These are phyloP conservation scores for Gautieria morchelliformis DNA, from an alignment of 768 basidiomycete genomes.

Conservation along the genomic window DNA sequence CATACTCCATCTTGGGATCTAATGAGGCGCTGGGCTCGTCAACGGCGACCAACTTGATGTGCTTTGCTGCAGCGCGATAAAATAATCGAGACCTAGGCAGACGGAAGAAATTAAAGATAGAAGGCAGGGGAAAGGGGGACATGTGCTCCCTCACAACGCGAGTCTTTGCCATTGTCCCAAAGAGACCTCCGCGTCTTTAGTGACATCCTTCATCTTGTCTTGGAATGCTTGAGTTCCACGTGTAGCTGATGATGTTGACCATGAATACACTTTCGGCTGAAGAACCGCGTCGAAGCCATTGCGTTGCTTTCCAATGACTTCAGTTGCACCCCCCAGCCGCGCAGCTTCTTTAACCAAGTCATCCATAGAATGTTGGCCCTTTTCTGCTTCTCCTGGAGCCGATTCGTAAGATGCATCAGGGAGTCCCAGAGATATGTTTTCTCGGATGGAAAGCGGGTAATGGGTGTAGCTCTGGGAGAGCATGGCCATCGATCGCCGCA, in stretches of 20 bases:
- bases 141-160: slow-evolving; percentile 21
- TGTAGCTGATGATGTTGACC: slow-evolving; percentile 20
- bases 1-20: too few relatives aligned
- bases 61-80: slow-evolving; percentile 29
- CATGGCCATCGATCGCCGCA: too few relatives aligned
- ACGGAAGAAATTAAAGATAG: too few relatives aligned
- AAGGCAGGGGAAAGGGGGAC: slow-evolving; percentile 33
- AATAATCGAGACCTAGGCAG: too few relatives aligned
- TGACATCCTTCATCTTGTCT: too few relatives aligned
- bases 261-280: slow-evolving; percentile 17
- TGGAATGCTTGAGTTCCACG: slow-evolving; percentile 11
- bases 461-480: too few relatives aligned
- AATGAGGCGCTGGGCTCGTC: too few relatives aligned
- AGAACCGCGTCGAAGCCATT: too few relatives aligned
- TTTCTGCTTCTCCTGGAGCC: not conserved
- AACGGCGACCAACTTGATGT: slow-evolving; percentile 36
- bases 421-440: slow-evolving; percentile 24
- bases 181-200: slow-evolving; percentile 18
- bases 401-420: not conserved
- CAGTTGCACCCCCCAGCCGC: slow-evolving; percentile 31
- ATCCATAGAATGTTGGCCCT: not conserved
- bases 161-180: too few relatives aligned
- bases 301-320: slow-evolving; percentile 32
- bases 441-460: too few relatives aligned
- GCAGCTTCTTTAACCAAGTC: too few relatives aligned